Evolutionary conservation across 2,329 filamentous ascomycete genomes (phyloP), one percentile per base, ranked within the genome.

Genomic region (Xylaria polymorpha): DNA sequence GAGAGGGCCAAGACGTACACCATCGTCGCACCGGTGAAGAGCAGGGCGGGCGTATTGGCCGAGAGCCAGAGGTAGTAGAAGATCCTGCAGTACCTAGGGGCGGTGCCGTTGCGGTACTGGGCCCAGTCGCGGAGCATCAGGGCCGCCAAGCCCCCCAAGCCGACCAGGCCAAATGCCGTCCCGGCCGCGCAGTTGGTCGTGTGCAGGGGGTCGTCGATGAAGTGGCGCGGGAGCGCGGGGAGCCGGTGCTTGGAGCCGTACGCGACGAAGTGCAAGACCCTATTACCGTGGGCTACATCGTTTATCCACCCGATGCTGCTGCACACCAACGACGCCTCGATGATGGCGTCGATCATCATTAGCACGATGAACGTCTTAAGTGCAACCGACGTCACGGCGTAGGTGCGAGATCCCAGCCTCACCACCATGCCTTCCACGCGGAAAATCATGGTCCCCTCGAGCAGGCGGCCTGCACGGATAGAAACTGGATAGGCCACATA

Each of bases 171-270:
- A 37, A 82, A 73, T 0, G 77, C 80, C 1, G 79, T 81, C 5
- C 79, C 80, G 9, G 79, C 79, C 1, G 84, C 83, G 35, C 78
- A 80, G 46, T 84, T 82, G 61, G 79, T 79, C 32, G 82, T 82
- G 67, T 84, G 78, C 15, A 82, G 82, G 53, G 82, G 80, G 68
- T 83, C 74, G 51, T 80, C 76, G 66, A 85, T 72, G 15, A 82
- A 66, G 48, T 77, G 44, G 3, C 67, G 61, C 1, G 81, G 81
- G 2, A 74, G 65, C 53, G 79, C 79, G 10, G 72, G 61, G 12
- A 83, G 69, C 2, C 62, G 58, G 62, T 78, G 74, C 25, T 72
- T 73, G 0, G 71, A 61, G 35, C 71, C 74, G 39, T 70, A 53
- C 44, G 71, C 69, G 14, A 62, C 62, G 69, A 81, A 72, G 5